Base-by-base conservation (phyloP, 2,329 filamentous ascomycete species). In the Ceratocystis variospora region DNA sequence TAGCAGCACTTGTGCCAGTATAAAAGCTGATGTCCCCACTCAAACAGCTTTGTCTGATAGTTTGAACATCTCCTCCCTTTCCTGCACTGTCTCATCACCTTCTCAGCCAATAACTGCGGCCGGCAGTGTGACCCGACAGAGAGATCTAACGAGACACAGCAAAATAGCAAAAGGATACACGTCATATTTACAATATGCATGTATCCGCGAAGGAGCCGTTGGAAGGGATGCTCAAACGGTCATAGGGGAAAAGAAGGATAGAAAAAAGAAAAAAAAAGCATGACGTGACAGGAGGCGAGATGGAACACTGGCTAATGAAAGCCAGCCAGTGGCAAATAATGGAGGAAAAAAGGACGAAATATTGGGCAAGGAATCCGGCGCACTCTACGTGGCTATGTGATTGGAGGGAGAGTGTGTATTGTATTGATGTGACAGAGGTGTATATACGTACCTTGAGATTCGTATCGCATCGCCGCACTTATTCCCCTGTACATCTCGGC, bases 351-450 rank as follows among this genome's bases (percentile, higher is more conserved):
- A 17, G 28, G 33, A 33, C 12, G 33, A 33, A 17, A 59, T 31
- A 37, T 4, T 19, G 6, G 22, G 22, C 46, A 50, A 50, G 25
- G 48, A 12, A 15, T 25, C 48, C 19, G 19, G 22, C 37, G 10
- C 37, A 41, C 37, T 50, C 3, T 50, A 6, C 46, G n/a, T n/a
- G 46, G 6, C 46, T 50, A 6, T 50, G 46, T 50, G 46, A 8
- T 25, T 50, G 46, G n/a, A 25, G 15, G 46, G n/a, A 25, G 15
- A n/a, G 8, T 6, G 25, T 37, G 31, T 19, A 37, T 33, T 37
- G 31, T 19, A 37, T 33, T 7, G 15, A 73, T 72, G 68, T 25
- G 65, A 69, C 68, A 59, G 69, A 66, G 66, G 63, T 53, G 61
- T 62, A 28, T 15, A 55, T 44, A 68, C 67, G 33, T 57, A 64